Conservation (phyloP, 2,329 filamentous ascomycete species). For the Epichloe hybrida region DNA sequence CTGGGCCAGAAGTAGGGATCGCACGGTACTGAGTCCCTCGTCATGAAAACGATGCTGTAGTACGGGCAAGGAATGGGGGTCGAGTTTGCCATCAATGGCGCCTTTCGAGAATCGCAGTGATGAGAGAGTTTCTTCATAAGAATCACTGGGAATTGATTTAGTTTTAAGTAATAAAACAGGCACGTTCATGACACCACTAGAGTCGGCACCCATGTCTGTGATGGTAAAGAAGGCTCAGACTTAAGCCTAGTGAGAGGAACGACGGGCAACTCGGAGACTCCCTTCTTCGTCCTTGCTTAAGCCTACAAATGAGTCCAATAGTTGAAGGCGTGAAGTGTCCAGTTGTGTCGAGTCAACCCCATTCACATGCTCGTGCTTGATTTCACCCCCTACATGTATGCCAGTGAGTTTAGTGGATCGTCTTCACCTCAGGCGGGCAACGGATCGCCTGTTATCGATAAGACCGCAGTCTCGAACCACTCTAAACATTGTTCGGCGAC, state of each 20-base stretch:
- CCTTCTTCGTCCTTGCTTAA: background rate
- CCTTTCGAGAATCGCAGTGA: slow-evolving; percentile 6
- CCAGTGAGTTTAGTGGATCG: background rate
- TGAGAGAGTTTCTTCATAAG: slow-evolving; percentile 52
- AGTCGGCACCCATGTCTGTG: background rate
- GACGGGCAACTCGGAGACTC: background rate
- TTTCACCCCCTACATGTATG: too few relatives aligned
- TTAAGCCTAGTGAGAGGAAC: background rate
- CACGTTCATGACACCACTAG: slow-evolving; percentile 6
- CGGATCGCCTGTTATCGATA: too few relatives aligned
- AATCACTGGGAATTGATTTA: slow-evolving; percentile 55
- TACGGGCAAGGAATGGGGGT: slow-evolving; percentile 62
- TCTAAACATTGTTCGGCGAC: too few relatives aligned
- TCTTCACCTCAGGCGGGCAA: background rate
- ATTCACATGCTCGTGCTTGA: background rate
- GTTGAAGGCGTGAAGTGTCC: too few relatives aligned
- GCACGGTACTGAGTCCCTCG: slow-evolving; percentile 40
- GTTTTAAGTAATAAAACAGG: slow-evolving; percentile 66
- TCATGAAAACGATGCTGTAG: slow-evolving; percentile 57
- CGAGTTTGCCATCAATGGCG: slow-evolving; percentile 31
- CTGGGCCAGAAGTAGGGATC: slow-evolving; percentile 31
- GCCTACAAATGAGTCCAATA: background rate
- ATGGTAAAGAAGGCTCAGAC: background rate
- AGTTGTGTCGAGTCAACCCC: background rate
- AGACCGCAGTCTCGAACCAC: too few relatives aligned